Evolutionary conservation across 2,329 filamentous ascomycete species (phyloP).

Genomic region (Pseudocercospora fuligena): DNA sequence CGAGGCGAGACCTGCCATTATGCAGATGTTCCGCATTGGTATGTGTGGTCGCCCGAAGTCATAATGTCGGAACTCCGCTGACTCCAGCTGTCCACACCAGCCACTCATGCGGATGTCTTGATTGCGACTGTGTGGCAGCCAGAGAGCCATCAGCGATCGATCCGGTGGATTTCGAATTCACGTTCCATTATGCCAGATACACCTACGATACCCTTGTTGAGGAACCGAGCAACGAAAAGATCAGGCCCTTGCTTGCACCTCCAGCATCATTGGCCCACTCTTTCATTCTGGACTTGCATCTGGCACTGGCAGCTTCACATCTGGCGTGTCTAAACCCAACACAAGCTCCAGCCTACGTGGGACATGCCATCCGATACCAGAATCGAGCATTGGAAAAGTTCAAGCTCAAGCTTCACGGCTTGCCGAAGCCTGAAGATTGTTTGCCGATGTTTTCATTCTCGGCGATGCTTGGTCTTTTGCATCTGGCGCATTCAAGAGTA

Average conservation of each 20-base stretch:
- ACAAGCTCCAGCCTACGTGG: not conserved
- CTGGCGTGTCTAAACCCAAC: conserved; percentile 12
- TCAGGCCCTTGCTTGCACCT: conserved; percentile 11
- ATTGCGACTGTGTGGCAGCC: conserved; percentile 8
- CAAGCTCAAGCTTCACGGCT: conserved; percentile 3
- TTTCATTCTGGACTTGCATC: conserved; percentile 18
- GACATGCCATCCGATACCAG: conserved; percentile 16
- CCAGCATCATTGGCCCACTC: conserved; percentile 12
- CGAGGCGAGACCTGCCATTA: conserved; percentile 15
- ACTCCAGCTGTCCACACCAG: not conserved
- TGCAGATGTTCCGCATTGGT: not conserved
- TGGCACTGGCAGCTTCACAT: conserved; percentile 13
- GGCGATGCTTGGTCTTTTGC: conserved; percentile 1
- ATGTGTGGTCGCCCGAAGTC: not conserved
- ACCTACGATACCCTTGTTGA: conserved; percentile 17
- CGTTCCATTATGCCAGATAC: conserved; percentile 15
- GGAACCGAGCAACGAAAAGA: conserved; percentile 10
- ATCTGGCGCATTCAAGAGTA: conserved; percentile 1
- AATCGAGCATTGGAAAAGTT: conserved; percentile 17
- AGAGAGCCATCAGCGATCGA: not conserved
- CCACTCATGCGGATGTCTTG: conserved; percentile 5
- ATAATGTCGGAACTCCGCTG: not conserved
- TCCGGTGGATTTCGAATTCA: conserved; percentile 11
- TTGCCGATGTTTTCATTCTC: conserved; percentile 19
- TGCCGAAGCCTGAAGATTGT: conserved; percentile 4